These are phyloP conservation scores for Chalaropsis ovoidea DNA, from an alignment of 2,329 filamentous ascomycete genomes.

Conservation along the genomic window DNA sequence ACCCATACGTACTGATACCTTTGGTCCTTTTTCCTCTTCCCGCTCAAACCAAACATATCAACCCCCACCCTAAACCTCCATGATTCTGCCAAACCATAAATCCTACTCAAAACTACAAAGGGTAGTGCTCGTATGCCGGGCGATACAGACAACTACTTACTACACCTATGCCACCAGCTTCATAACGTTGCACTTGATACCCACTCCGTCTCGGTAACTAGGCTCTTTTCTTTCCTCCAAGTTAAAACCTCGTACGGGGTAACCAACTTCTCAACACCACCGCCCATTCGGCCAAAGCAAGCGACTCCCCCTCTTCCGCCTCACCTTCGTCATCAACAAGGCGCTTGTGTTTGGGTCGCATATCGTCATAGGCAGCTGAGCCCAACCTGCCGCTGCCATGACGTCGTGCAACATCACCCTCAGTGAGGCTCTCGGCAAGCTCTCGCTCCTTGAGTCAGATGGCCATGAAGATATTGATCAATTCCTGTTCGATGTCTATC, in stretches of 20 bases:
- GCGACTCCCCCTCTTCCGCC: too few relatives aligned
- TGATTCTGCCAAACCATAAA: background rate
- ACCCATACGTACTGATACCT: background rate
- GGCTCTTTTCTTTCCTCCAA: background rate
- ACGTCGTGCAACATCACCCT: background rate
- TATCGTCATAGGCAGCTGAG: background rate
- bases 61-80: background rate
- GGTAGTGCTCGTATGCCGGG: background rate
- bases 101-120: background rate
- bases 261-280: too few relatives aligned
- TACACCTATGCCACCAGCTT: too few relatives aligned
- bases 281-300: too few relatives aligned
- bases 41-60: background rate
- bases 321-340: too few relatives aligned
- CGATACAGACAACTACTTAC: background rate
- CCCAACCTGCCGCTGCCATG: background rate
- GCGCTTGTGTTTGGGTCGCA: background rate
- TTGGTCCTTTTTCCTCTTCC: background rate
- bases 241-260: background rate
- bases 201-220: background rate
- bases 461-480: constrained; percentile 21
- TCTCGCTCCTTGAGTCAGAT: constrained; percentile 16
- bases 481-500: constrained; percentile 15
- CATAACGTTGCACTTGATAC: too few relatives aligned
- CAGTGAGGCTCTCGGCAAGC: constrained; percentile 1